phyloP scores from a whole-genome alignment of 805 yeast genomes.

The Maudiozyma barnettii region DNA sequence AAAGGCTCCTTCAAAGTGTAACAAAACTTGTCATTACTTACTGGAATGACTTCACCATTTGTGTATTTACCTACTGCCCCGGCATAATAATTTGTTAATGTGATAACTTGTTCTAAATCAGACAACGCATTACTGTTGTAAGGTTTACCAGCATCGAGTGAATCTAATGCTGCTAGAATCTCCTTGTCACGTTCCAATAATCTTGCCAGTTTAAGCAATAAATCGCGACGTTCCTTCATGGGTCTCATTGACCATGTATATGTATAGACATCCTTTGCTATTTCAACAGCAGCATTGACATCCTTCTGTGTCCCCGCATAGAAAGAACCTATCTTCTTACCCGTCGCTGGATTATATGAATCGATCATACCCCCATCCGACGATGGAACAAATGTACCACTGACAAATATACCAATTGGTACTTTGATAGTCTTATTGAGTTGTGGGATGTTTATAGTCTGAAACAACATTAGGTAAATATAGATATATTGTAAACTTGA shows the following conservation, averaged over 20 bases:
- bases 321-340: slow-evolving; percentile 37
- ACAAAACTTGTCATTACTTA: slow-evolving; percentile 44
- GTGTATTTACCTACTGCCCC: slow-evolving; percentile 57
- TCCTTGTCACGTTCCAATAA: slow-evolving; percentile 38
- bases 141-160: slow-evolving; percentile 49
- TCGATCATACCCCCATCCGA: slow-evolving; percentile 32
- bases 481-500: neutral
- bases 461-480: neutral
- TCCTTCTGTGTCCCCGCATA: slow-evolving; percentile 40
- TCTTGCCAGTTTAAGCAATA: slow-evolving; percentile 37
- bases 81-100: slow-evolving; percentile 51
- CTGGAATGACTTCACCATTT: slow-evolving; percentile 50
- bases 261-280: slow-evolving; percentile 40
- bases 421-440: slow-evolving; percentile 34
- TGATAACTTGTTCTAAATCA: slow-evolving; percentile 49
- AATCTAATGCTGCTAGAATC: slow-evolving; percentile 44
- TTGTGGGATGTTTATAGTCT: slow-evolving; percentile 5
- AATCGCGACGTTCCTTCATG: slow-evolving; percentile 36
- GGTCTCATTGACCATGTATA: slow-evolving; percentile 37
- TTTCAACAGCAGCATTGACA: slow-evolving; percentile 41
- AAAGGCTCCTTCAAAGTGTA: slow-evolving; percentile 41
- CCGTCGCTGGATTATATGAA: slow-evolving; percentile 43
- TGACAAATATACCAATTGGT: slow-evolving; percentile 56
- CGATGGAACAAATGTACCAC: slow-evolving; percentile 41
- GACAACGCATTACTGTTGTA: slow-evolving; percentile 38